Evolutionary conservation across 2,329 filamentous ascomycete genomes (phyloP).

Genomic region (Salinomyces thailandicus): DNA sequence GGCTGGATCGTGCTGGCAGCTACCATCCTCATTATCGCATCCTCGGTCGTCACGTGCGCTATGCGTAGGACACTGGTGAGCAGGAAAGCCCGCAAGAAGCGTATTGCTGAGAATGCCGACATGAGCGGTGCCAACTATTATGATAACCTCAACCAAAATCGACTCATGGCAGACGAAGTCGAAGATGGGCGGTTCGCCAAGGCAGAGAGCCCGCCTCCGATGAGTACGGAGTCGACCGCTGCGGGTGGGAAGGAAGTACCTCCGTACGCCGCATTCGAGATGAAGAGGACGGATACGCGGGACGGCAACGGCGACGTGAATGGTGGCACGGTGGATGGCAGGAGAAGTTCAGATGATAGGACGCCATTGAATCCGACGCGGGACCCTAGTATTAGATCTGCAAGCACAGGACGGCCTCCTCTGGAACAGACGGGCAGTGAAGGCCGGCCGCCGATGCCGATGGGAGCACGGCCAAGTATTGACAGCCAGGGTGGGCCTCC

Average conservation of each 20-base stretch:
- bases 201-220: constrained; percentile 44
- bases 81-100: constrained; percentile 83
- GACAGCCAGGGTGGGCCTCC: constrained; percentile 23
- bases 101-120: constrained; percentile 86
- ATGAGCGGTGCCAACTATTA: constrained; percentile 96
- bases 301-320: constrained; percentile 27
- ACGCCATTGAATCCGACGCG: constrained; percentile 55
- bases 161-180: constrained; percentile 22
- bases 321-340: constrained; percentile 9
- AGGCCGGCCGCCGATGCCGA: constrained; percentile 30
- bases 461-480: constrained; percentile 19
- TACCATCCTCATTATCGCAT: constrained; percentile 71
- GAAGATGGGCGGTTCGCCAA: constrained; percentile 25
- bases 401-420: constrained; percentile 23
- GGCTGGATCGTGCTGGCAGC: constrained; percentile 87
- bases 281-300: constrained; percentile 41
- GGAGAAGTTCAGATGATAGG: constrained; percentile 54
- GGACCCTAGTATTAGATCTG: constrained; percentile 46
- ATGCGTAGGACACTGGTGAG: constrained; percentile 89
- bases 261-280: constrained; percentile 55
- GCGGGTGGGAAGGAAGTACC: constrained; percentile 46
- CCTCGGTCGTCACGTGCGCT: constrained; percentile 78
- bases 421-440: constrained; percentile 27
- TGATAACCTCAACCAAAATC: constrained; percentile 36
- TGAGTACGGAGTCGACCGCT: constrained; percentile 37